Conservation (phyloP, 2,329 filamentous ascomycete species). For the Xylariales sp. region DNA sequence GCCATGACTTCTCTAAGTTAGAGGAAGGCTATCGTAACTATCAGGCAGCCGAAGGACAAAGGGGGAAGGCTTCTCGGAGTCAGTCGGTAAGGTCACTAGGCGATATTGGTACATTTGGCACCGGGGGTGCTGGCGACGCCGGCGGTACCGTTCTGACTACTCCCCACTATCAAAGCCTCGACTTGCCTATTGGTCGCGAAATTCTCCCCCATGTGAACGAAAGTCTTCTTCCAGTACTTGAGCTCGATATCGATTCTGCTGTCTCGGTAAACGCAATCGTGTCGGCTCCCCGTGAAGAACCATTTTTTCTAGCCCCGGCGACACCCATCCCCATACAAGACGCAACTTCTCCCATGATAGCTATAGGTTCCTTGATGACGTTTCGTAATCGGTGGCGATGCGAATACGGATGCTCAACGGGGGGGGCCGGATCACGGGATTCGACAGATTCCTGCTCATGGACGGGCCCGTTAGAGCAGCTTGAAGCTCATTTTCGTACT, state of each 20-base stretch:
- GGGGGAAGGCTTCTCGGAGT: constrained; percentile 10
- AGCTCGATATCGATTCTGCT: constrained; percentile 39
- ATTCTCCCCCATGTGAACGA: constrained; percentile 28
- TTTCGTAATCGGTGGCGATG: constrained; percentile 45
- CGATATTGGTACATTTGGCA: constrained; percentile 44
- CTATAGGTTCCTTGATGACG: constrained; percentile 42
- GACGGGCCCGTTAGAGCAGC: constrained; percentile 44
- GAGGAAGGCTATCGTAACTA: constrained; percentile 43
- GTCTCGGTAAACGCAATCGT: constrained; percentile 40
- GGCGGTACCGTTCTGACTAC: constrained; percentile 33
- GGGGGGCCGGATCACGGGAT: constrained; percentile 35
- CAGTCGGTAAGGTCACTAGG: constrained; percentile 31
- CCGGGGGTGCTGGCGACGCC: constrained; percentile 39
- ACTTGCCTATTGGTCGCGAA: constrained; percentile 29
- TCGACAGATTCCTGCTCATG: constrained; percentile 43
- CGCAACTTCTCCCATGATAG: constrained; percentile 35
- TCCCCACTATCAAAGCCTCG: constrained; percentile 34
- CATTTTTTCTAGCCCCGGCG: constrained; percentile 35
- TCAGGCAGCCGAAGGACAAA: constrained; percentile 18
- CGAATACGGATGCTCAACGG: constrained; percentile 37
- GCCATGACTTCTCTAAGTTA: constrained; percentile 47
- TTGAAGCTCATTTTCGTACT: constrained; percentile 42
- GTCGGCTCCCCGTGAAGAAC: constrained; percentile 36
- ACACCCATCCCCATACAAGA: neutral
- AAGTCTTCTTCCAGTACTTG: constrained; percentile 38